Evolutionary conservation across 768 basidiomycete species (phyloP), one percentile per base, ranked within the genome.

Genomic region (Phanerochaete sordida): DNA sequence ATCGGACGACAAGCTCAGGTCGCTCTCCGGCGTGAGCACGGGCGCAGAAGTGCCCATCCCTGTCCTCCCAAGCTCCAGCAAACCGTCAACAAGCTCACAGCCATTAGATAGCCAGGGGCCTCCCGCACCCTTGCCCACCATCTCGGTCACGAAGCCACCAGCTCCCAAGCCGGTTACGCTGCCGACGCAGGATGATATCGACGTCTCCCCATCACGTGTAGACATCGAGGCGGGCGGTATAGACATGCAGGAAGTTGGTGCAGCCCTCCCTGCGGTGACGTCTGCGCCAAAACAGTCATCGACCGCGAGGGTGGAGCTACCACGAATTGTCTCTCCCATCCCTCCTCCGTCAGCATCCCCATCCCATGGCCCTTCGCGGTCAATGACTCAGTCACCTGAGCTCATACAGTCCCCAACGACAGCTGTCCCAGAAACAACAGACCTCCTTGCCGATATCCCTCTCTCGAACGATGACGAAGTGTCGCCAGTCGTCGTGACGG

Each of bases 141-240:
- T 87, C 56, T 81, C 85, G 23, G 73, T 89, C 58, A 85, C 87
- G 31, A 90, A 85, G 74, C 80, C 86, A 9, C 89, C 90, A 1
- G 84, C 81, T 0, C 91, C 91, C 15, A 72, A 77, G 56, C 90
- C 90, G 48, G 83, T 93, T 13, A 79, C 81, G 56, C 75, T 93
- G 21, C 91, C 91, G 0, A 88, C 84, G 19, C 76, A 78, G 26
- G 79, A 76, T 52, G 60, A 64, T 46, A 55, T 61, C 50, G 54
- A 46, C 23, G 27, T 15, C 28, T 27, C 46, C 12, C 48, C 54
- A n/a, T 43, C 37, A 31, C 52, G 39, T 21, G 26, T n/a, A 8
- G 67, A 68, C 47, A 11, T 68, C 3, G 67, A 68, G 48, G 54
- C 65, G 12, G 65, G 63, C 19, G 45, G 55, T 19, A 16, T 6